Percentiles rank a stretch among this genome's conserved stretches.
These are phyloP conservation scores for Gyromitra esculenta DNA, from an alignment of 2,329 filamentous ascomycete species.

Conservation along the genomic window DNA sequence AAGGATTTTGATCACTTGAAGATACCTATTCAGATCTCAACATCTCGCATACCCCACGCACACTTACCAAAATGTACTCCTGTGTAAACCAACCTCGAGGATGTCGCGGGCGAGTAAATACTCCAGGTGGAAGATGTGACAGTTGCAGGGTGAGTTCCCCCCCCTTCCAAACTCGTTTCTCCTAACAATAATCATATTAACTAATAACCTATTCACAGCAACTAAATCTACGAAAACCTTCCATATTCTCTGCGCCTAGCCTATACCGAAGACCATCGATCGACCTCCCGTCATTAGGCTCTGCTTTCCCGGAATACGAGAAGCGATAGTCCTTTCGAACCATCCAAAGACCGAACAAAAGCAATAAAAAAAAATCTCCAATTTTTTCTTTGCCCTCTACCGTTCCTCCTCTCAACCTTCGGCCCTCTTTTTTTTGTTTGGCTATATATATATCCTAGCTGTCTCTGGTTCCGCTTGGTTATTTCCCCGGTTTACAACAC, in stretches of 20 bases:
- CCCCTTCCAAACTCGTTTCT: background rate
- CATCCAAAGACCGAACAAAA: constrained; percentile 7
- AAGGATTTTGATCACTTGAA: constrained; percentile 14
- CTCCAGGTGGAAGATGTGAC: constrained; percentile 52
- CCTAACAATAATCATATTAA: constrained; percentile 1
- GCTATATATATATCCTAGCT: background rate
- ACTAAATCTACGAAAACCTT: constrained; percentile 55
- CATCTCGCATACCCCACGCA: constrained; percentile 10
- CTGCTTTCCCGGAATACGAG: constrained; percentile 34
- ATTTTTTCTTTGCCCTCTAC: background rate
- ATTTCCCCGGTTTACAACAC: constrained; percentile 14
- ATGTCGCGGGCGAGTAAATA: constrained; percentile 56
- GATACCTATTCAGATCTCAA: constrained; percentile 8
- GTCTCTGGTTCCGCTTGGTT: constrained; percentile 17
- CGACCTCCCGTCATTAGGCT: constrained; percentile 51
- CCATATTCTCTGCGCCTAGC: constrained; percentile 41
- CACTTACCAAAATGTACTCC: constrained; percentile 53
- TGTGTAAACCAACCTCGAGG: constrained; percentile 56
- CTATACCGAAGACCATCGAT: constrained; percentile 52
- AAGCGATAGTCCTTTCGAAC: constrained; percentile 31
- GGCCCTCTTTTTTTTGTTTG: constrained; percentile 35
- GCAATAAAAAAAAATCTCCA: constrained; percentile 8
- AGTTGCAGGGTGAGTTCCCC: constrained; percentile 52
- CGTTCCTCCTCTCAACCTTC: constrained; percentile 24
- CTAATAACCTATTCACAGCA: constrained; percentile 49